Evolutionary conservation across 169 alveolate species (phyloP).

Genomic region (Hepatocystis sp.): DNA sequence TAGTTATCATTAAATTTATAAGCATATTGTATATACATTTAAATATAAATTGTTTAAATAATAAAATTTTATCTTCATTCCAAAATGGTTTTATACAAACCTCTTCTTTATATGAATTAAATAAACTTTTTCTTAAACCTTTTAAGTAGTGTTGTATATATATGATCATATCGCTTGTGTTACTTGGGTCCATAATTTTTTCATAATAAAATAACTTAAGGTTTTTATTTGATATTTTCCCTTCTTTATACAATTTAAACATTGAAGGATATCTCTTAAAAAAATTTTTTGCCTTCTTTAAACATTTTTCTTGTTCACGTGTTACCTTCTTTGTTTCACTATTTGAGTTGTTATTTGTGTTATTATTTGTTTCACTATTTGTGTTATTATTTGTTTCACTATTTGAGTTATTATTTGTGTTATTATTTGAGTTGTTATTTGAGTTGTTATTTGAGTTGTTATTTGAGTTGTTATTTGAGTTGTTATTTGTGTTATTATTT

Average conservation of each 20-base stretch:
- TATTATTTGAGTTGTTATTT: too few relatives aligned
- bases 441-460: too few relatives aligned
- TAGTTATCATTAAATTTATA: conserved; percentile 71
- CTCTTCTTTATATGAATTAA: conserved; percentile 36
- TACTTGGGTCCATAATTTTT: conserved; percentile 60
- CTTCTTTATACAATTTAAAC: conserved; percentile 53
- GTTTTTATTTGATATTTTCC: conserved; percentile 17
- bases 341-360: not conserved
- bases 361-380: not conserved
- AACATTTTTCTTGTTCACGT: not conserved
- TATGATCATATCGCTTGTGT: conserved; percentile 57
- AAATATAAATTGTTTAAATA: conserved; percentile 44
- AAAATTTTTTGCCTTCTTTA: not conserved
- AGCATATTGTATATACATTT: conserved; percentile 63
- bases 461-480: too few relatives aligned
- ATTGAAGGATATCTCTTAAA: not conserved
- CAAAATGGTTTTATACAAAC: conserved; percentile 28
- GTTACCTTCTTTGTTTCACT: too few relatives aligned
- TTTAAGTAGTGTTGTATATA: conserved; percentile 69
- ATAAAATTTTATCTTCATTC: conserved; percentile 41
- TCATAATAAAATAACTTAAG: conserved; percentile 37
- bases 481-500: too few relatives aligned
- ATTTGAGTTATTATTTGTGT: not conserved
- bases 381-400: too few relatives aligned
- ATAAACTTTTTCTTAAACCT: conserved; percentile 23